These are phyloP conservation scores for Thymus quinquecostatus DNA, from an alignment of 257 asterid species.

Conservation along the genomic window DNA sequence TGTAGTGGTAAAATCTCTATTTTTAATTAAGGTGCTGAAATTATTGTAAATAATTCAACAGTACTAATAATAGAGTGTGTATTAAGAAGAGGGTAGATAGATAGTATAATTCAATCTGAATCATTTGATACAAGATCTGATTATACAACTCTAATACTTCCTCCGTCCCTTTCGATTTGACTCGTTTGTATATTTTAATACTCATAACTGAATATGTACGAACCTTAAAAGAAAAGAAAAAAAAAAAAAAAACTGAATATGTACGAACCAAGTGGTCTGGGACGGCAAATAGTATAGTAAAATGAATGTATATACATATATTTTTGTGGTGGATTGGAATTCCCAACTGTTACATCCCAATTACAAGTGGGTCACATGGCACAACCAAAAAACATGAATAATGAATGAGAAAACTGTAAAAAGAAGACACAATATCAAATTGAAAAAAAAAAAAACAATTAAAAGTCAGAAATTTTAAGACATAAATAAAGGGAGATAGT, in stretches of 20 bases:
- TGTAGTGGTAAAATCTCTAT: neutral
- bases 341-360: conserved; percentile 25
- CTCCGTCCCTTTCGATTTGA: too few species aligned
- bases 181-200: too few species aligned
- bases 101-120: neutral
- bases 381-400: conserved; percentile 20
- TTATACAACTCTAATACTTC: neutral
- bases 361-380: conserved; percentile 39
- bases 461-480: conserved; percentile 27
- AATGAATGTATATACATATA: neutral
- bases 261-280: too few species aligned
- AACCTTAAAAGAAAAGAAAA: neutral
- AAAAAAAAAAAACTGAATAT: too few species aligned
- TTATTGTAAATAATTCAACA: neutral
- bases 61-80: neutral
- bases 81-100: neutral
- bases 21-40: neutral
- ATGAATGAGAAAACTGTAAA: conserved; percentile 24
- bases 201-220: too few species aligned
- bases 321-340: conserved; percentile 25
- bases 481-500: conserved; percentile 18
- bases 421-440: neutral
- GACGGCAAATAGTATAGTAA: too few species aligned
- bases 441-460: neutral
- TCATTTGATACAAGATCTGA: neutral